phyloP scores from a whole-genome alignment of 495 filamentous ascomycete species.

The Annulohypoxylon bovei region DNA sequence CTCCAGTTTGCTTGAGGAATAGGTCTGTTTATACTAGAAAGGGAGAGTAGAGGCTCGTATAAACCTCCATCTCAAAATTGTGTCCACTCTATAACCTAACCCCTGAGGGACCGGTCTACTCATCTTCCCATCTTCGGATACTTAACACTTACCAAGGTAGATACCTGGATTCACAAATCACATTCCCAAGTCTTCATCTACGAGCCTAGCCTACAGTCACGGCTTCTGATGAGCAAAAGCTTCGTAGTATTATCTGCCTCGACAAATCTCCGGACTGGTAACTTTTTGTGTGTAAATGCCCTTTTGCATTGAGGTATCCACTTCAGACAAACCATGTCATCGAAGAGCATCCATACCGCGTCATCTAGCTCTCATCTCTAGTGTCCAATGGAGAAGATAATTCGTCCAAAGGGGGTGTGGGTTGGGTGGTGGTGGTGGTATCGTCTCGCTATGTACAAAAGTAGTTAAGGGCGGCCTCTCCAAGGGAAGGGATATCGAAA shows the following conservation, averaged over 20 bases:
- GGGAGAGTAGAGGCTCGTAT: too few species aligned
- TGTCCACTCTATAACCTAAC: too few species aligned
- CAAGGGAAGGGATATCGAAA: conserved; percentile 8
- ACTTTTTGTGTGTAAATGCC: background rate
- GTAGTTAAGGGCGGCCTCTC: background rate
- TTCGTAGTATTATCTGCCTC: background rate
- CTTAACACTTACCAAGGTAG: background rate
- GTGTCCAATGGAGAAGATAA: conserved; percentile 26
- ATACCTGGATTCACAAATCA: background rate
- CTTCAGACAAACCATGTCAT: conserved; percentile 9
- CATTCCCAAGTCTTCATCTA: too few species aligned
- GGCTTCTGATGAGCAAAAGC: background rate
- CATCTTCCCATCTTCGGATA: background rate
- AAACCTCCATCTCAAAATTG: too few species aligned
- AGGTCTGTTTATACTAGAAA: too few species aligned
- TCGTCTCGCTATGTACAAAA: conserved; percentile 43
- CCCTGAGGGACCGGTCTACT: background rate
- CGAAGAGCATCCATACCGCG: conserved; percentile 24
- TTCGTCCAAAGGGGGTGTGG: conserved; percentile 15
- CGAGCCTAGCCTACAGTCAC: background rate
- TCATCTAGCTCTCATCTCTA: conserved; percentile 36
- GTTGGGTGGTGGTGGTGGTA: conserved; percentile 21
- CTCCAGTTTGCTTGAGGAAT: too few species aligned
- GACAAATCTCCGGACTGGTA: background rate
- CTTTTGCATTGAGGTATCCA: conserved; percentile 6